Evolutionary conservation across 768 basidiomycete genomes (phyloP), one percentile per base, ranked within the genome.

Genomic region (Omphalotus guepiniiformis): DNA sequence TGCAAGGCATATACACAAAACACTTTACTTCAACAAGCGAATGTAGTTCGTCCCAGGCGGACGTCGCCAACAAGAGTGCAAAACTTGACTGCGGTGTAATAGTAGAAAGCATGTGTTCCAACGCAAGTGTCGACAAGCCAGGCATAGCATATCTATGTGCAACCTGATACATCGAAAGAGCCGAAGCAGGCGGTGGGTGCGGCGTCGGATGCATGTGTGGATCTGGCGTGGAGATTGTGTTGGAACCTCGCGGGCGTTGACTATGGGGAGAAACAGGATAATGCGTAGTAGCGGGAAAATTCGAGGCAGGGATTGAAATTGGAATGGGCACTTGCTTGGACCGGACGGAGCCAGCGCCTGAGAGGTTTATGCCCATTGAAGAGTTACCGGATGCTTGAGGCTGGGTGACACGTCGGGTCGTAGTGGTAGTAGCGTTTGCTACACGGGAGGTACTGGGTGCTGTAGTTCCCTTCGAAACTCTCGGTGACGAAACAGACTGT

Each of bases 61-160:
- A 72, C 0, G 82, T 75, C n/a, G 85, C 86, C 44, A 86, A 76
- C 38, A 89, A 66, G 27, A 87, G 63, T 0, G 81, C 77, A 63
- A 88, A 87, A 55, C 82, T 79, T 3, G 78, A 74, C 52, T 76
- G 72, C 3, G 83, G 80, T 3, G 80, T 81, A 29, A 91, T 72
- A 6, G 79, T 83, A 5, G 73, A 69, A 72, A 89, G 75, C 58
- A 88, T 82, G 61, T 88, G 85, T 42, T 85, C 83, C 48, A 85
- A 62, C 6, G 87, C 85, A 19, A 88, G 72, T 18, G 69, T 57
- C n/a, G 79, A 78, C 19, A 91, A 72, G 6, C 71, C 75, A 3
- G 79, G 78, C 70, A 91, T 80, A 2, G 68, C 68, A 63, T 89
- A 91, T 42, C 85, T 74, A 65, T 91, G 85, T 3, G 86, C 83